These are phyloP conservation scores for Russula emetica DNA, from an alignment of 768 basidiomycete genomes.

Conservation along the genomic window DNA sequence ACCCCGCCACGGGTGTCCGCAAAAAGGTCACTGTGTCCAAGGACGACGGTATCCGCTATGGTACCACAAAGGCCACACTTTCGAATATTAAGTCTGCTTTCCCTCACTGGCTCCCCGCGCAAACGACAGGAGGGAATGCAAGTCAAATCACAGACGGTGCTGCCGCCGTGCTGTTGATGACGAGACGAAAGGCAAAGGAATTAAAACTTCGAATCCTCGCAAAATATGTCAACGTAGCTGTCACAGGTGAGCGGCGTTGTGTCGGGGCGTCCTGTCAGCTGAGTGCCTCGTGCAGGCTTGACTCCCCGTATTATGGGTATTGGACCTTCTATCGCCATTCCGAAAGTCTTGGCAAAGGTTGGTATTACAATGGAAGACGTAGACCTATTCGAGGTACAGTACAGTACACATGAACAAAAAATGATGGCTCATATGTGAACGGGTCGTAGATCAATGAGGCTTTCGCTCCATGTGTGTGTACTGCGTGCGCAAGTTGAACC, in stretches of 20 bases:
- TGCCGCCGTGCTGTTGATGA: constrained; percentile 80
- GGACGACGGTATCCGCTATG: constrained; percentile 76
- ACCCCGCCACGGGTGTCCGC: constrained; percentile 50
- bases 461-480: constrained; percentile 84
- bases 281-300: constrained; percentile 42
- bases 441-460: constrained; percentile 80
- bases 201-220: constrained; percentile 70
- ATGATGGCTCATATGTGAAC: not conserved
- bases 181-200: constrained; percentile 68
- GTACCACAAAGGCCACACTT: constrained; percentile 63
- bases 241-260: constrained; percentile 46
- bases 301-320: constrained; percentile 86
- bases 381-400: constrained; percentile 73
- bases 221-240: constrained; percentile 69
- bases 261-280: not conserved
- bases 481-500: constrained; percentile 57
- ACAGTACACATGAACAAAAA: constrained; percentile 12
- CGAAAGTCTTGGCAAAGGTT: constrained; percentile 60
- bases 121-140: constrained; percentile 82
- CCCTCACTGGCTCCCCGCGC: constrained; percentile 71
- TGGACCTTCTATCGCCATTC: constrained; percentile 82
- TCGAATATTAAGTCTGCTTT: constrained; percentile 69
- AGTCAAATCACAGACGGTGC: constrained; percentile 83
- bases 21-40: constrained; percentile 52
- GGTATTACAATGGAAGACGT: constrained; percentile 67